These are phyloP conservation scores for Dactylis glomerata DNA, from an alignment of 176 grass and related monocot species.

Conservation along the genomic window DNA sequence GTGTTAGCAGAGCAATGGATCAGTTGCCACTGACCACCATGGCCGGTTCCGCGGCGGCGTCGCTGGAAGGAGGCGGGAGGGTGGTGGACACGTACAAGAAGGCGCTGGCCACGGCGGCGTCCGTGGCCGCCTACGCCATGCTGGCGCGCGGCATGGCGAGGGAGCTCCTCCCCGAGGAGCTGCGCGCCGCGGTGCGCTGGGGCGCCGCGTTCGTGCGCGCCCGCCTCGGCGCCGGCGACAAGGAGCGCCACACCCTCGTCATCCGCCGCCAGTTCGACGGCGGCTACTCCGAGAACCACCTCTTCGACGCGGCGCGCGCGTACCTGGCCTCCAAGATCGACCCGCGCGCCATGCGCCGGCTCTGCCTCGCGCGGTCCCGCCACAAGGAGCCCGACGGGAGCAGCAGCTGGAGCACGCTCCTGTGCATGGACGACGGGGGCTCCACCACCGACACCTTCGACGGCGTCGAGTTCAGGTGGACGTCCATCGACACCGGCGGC, in stretches of 20 bases:
- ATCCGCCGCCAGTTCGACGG: background rate
- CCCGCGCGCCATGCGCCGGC: slow-evolving; percentile 17
- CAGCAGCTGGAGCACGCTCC: background rate
- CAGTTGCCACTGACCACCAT: background rate
- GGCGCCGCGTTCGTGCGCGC: background rate
- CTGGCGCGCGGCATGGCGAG: slow-evolving; percentile 36
- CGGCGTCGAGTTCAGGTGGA: background rate
- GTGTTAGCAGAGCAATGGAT: slow-evolving; percentile 1
- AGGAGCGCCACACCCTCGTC: slow-evolving; percentile 15
- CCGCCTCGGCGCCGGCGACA: background rate
- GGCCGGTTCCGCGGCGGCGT: no score
- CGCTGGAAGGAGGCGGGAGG: background rate
- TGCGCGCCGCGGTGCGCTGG: slow-evolving; percentile 25
- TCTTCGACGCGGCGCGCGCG: slow-evolving; percentile 14
- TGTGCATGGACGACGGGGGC: background rate
- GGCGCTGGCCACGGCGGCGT: slow-evolving; percentile 28
- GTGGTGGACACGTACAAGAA: slow-evolving; percentile 32
- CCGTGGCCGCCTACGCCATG: slow-evolving; percentile 37
- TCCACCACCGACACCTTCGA: background rate
- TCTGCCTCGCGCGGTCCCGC: background rate
- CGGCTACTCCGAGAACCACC: background rate
- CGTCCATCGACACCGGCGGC: background rate
- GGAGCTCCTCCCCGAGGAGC: slow-evolving; percentile 40
- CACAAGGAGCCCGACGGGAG: background rate
- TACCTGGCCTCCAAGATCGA: slow-evolving; percentile 34